Conservation (phyloP, 176 grass and related monocot species). For the Oryza glaberrima region DNA sequence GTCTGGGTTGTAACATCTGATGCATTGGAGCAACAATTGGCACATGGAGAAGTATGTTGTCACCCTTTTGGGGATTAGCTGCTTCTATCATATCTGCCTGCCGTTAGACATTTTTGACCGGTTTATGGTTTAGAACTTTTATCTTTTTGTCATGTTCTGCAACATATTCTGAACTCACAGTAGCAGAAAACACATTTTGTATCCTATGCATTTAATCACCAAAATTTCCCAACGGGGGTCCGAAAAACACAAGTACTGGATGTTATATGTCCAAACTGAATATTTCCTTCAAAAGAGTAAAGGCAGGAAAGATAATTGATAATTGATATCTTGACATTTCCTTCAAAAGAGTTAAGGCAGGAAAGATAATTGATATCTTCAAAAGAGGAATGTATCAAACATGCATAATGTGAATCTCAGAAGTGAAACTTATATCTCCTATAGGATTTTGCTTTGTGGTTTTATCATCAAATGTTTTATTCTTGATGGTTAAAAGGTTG, state of each 20-base stretch:
- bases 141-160: constrained; percentile 13
- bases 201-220: neutral
- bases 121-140: neutral
- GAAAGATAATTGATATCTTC: neutral
- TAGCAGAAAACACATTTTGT: neutral
- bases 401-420: neutral
- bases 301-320: neutral
- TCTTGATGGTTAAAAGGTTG: neutral
- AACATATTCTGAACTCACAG: neutral
- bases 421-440: neutral
- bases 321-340: neutral
- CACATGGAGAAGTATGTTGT: constrained; percentile 68
- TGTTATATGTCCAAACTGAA: constrained; percentile 6
- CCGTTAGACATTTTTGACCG: neutral
- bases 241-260: neutral
- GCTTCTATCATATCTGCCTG: constrained; percentile 6
- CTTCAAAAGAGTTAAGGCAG: neutral
- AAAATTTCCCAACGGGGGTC: neutral
- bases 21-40: constrained; percentile 77
- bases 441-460: neutral
- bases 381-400: neutral
- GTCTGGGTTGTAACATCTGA: constrained; percentile 90
- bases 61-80: constrained; percentile 4
- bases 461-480: constrained; percentile 22
- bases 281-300: neutral